These are phyloP conservation scores for Erysiphe neolycopersici DNA, from an alignment of 2,329 filamentous ascomycete genomes.

Conservation along the genomic window DNA sequence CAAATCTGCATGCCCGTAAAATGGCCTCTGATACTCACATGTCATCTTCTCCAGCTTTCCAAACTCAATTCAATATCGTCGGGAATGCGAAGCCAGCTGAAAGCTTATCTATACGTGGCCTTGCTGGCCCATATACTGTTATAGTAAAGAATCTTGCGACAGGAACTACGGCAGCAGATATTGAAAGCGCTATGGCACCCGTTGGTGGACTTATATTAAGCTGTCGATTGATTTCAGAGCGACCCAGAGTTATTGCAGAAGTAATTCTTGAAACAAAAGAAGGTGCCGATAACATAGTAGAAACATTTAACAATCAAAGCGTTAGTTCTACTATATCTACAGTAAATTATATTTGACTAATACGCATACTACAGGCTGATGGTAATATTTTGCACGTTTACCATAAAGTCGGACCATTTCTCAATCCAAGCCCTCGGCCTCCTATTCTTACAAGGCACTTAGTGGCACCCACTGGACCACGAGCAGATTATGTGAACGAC, in stretches of 20 bases:
- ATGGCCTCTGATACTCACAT: constrained; percentile 8
- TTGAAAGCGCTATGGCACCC: constrained; percentile 56
- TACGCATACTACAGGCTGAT: constrained; percentile 28
- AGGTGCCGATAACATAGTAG: constrained; percentile 47
- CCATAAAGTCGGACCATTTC: constrained; percentile 24
- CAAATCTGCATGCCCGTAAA: too few species aligned
- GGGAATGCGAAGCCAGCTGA: constrained; percentile 14
- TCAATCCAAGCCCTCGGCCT: not conserved
- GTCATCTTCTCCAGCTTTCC: constrained; percentile 12
- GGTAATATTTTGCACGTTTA: constrained; percentile 49
- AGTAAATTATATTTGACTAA: not conserved
- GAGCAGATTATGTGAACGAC: constrained; percentile 6
- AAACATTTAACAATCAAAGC: constrained; percentile 53
- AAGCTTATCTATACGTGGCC: constrained; percentile 46
- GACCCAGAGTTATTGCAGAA: constrained; percentile 51
- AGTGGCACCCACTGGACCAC: constrained; percentile 10
- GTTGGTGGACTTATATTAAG: constrained; percentile 41
- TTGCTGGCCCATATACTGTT: constrained; percentile 43
- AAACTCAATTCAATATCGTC: constrained; percentile 13
- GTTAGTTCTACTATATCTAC: constrained; percentile 19
- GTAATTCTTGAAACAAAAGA: constrained; percentile 46
- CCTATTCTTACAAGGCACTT: constrained; percentile 2
- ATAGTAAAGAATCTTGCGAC: constrained; percentile 61
- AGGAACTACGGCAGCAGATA: constrained; percentile 57
- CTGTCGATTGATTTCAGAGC: constrained; percentile 39